phyloP scores from a whole-genome alignment of 345 rosid species.

The Murraya paniculata region DNA sequence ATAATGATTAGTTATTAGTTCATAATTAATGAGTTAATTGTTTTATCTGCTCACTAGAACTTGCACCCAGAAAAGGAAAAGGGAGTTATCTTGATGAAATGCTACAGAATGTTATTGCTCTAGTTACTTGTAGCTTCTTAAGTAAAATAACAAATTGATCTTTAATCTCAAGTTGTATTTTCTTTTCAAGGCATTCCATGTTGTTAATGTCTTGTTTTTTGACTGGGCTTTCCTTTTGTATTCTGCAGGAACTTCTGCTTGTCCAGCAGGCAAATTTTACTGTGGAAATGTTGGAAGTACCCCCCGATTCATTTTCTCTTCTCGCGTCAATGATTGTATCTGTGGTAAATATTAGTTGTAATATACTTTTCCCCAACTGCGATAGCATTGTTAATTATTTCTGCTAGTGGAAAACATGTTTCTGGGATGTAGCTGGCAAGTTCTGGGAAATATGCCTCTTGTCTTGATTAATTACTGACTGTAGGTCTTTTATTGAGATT shows the following conservation, averaged over 20 bases:
- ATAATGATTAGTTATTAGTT: background rate
- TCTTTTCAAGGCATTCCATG: background rate
- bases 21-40: too few relatives aligned
- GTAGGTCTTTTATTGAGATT: background rate
- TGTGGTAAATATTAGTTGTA: slow-evolving; percentile 44
- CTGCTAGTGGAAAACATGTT: background rate
- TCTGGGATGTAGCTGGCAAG: background rate
- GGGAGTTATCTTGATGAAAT: too few relatives aligned
- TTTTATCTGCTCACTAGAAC: too few relatives aligned
- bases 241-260: slow-evolving; percentile 72
- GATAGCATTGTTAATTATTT: background rate
- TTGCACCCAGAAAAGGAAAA: too few relatives aligned
- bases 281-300: slow-evolving; percentile 59
- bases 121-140: background rate
- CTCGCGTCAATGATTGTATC: slow-evolving; percentile 53
- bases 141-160: background rate
- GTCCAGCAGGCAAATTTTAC: slow-evolving; percentile 62
- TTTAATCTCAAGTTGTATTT: background rate
- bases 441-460: background rate
- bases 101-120: background rate
- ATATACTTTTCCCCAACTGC: background rate
- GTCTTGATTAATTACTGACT: background rate
- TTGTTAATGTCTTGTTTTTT: slow-evolving; percentile 1
- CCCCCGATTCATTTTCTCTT: slow-evolving; percentile 54
- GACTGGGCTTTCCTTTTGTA: slow-evolving; percentile 14